A percentile compares a stretch with the other conserved stretches of the same genome.
phyloP scores from a whole-genome alignment of 495 filamentous ascomycete species.

The Penicillium longicatenatum region DNA sequence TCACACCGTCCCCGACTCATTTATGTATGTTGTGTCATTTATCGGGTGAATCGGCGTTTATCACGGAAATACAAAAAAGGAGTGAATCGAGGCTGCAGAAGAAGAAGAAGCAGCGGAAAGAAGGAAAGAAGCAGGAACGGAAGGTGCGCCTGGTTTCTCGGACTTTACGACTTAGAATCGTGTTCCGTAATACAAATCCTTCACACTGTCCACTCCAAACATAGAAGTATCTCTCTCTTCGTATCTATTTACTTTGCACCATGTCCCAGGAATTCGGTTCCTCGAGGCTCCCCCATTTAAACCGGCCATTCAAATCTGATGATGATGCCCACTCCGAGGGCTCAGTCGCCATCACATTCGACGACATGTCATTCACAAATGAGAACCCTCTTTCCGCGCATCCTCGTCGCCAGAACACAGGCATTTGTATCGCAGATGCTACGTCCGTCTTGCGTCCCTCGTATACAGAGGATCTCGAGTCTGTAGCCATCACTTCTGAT shows the following conservation, averaged over 20 bases:
- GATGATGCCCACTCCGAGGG: neutral
- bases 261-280: neutral
- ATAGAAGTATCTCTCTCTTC: neutral
- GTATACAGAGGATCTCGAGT: slow-evolving; percentile 13
- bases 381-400: neutral
- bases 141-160: neutral
- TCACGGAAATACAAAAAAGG: slow-evolving; percentile 17
- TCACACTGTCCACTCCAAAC: neutral
- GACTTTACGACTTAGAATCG: neutral
- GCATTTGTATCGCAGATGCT: neutral
- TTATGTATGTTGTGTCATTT: slow-evolving; percentile 5
- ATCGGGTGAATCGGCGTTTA: slow-evolving; percentile 17
- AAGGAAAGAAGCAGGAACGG: neutral
- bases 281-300: neutral
- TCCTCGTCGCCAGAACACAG: neutral
- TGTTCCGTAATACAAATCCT: neutral
- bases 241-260: neutral
- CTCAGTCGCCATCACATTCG: neutral
- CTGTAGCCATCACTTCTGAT: slow-evolving; percentile 13
- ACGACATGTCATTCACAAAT: slow-evolving; percentile 6
- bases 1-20: neutral
- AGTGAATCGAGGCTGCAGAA: neutral
- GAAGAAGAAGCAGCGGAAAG: neutral
- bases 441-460: neutral
- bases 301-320: neutral